These are phyloP conservation scores for Volvariella volvacea DNA, from an alignment of 1,284 basidiomycete species.

Conservation along the genomic window DNA sequence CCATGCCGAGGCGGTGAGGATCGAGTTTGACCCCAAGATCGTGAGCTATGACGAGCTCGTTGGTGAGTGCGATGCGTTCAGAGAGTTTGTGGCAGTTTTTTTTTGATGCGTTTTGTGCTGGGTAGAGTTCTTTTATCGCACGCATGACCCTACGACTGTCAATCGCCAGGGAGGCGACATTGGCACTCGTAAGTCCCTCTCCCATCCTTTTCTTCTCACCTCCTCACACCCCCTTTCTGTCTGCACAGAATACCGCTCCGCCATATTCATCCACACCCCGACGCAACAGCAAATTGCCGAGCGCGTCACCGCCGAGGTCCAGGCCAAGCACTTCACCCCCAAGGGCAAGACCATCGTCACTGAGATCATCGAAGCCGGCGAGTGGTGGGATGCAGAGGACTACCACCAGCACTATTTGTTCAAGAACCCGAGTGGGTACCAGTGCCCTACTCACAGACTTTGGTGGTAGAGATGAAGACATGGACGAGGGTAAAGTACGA, in stretches of 20 bases:
- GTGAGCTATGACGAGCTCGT: slow-evolving; percentile 82
- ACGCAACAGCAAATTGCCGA: slow-evolving; percentile 76
- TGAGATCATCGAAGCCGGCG: slow-evolving; percentile 52
- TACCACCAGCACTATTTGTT: slow-evolving; percentile 86
- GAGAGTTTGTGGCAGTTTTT: not conserved
- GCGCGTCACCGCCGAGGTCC: slow-evolving; percentile 79
- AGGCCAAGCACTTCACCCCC: slow-evolving; percentile 77
- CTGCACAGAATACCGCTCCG: slow-evolving; percentile 82
- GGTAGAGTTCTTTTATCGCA: slow-evolving; percentile 88
- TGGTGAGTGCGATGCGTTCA: slow-evolving; percentile 38
- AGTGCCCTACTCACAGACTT: slow-evolving; percentile 41
- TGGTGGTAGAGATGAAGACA: no score
- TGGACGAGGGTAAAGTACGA: no score
- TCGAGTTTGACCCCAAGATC: slow-evolving; percentile 79
- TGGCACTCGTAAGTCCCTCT: slow-evolving; percentile 62
- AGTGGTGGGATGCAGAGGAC: slow-evolving; percentile 81
- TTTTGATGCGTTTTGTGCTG: slow-evolving; percentile 1
- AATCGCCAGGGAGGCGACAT: slow-evolving; percentile 74
- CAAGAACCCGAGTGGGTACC: slow-evolving; percentile 46
- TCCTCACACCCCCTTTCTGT: not conserved
- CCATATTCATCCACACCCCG: slow-evolving; percentile 78
- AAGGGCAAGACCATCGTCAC: slow-evolving; percentile 77
- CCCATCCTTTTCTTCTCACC: not conserved
- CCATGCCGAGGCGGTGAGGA: slow-evolving; percentile 85
- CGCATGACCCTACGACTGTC: slow-evolving; percentile 87